Evolutionary conservation across 805 yeast genomes (phyloP), one percentile per base, ranked within the genome.

Genomic region (Maudiozyma bulderi): DNA sequence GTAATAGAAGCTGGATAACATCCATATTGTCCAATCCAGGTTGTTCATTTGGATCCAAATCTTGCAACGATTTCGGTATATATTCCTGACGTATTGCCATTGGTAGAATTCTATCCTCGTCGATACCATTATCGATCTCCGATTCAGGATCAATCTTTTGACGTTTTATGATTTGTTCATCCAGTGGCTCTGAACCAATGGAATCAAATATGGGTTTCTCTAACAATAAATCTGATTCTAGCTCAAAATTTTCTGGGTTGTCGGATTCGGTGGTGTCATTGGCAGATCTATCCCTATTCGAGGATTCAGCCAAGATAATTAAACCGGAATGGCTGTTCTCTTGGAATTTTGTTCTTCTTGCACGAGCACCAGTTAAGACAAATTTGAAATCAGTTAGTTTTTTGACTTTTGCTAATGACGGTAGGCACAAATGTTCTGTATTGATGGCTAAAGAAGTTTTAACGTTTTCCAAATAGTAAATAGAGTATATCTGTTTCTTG

Each of bases 271-370:
- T 51, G 6, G 58, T 54, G 3, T 55, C 56, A 2, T 42, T 34
- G 3, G 35, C 30, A 14, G 33, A 33, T 1, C 48, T 58, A 20
- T 54, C 55, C 40, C 45, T n/a, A 48, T 45, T 14, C 51, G 30
- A 65, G 3, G 76, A 72, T 53, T 78, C 75, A 1, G 98, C 98
- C 20, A 91, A 67, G 29, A 88, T 77, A 13, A 90, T 76, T 51
- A 91, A 74, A 39, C 87, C 80, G 0, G 96, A 77, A 29, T 83
- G 77, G n/a, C 82, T 78, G 34, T 72, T 74, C 44, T 74, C 74
- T 67, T 91, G 98, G 63, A 72, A 86, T 64, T 86, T 86, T 4
- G 98, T 91, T 60, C 93, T 74, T 61, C 81, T 84, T 8, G 96
- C 96, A 56, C 81, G 81, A 49, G 93, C 86, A 55, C 98, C 98